Base-by-base conservation (phyloP, 352 stramenopile genomes). In the Phytopythium aichiense region DNA sequence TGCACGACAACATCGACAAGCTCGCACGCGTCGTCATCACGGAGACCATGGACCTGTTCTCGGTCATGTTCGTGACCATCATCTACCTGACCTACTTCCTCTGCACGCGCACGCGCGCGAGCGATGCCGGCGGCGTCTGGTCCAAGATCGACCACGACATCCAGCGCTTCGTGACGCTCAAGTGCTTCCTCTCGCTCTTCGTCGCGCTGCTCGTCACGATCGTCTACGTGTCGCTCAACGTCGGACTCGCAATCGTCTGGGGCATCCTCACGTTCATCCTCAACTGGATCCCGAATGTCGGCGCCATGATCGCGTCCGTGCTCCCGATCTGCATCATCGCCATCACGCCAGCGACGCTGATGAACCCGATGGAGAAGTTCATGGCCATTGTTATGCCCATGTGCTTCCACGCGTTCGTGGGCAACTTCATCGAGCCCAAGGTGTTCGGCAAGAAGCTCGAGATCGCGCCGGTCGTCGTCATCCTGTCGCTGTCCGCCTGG, bases 331-430 rank as follows among this genome's bases (percentile, higher is more conserved):
- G 78, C 63, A 95, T 95, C 71, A 95, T 95, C 56, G 81, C 82
- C 7, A 95, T 95, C 68, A 94, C 87, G 25, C 87, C 87, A 16
- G 74, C 73, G 23, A 71, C 91, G 33, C 52, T 95, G 28, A 95
- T 95, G 87, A 94, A 89, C 64, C 82, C 84, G 20, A 94, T 95
- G 84, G 84, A 95, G 61, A 95, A 95, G 69, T 92, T 95, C 65
- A 56, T 95, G 25, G 87, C 87, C 8, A 90, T 95, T 66, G 65
- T 79, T 33, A 64, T 95, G 57, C 87, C 87, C 9, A 94, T 92
- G 83, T 91, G 77, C 60, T 94, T 95, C 65, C 87, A 95, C 77
- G 90, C 91, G 79, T 94, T 95, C 63, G 84, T 94, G 18, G 87
- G 87, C 38, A 95, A 94, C 65, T 95, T 95, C 53, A 88, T 95